Percentiles rank a stretch among this genome's conserved stretches.
These are phyloP conservation scores for Leccinum obscurum DNA, from an alignment of 768 basidiomycete genomes.

Conservation along the genomic window DNA sequence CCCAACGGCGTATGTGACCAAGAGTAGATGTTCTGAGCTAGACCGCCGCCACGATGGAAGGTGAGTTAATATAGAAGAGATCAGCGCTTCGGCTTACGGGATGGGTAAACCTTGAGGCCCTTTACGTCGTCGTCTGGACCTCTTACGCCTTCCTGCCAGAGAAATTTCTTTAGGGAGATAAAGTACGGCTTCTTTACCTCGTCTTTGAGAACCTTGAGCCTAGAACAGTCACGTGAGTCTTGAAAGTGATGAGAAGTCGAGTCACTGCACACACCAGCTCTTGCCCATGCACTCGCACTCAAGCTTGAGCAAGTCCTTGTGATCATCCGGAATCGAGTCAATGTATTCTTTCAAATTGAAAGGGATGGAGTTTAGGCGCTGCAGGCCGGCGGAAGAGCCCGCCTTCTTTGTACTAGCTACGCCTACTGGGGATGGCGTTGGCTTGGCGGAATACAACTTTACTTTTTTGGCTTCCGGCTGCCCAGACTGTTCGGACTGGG, in stretches of 20 bases:
- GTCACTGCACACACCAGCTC: constrained; percentile 50
- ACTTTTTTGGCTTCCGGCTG: constrained; percentile 47
- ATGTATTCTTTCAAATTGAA: constrained; percentile 59
- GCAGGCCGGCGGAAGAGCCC: constrained; percentile 20
- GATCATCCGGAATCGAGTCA: constrained; percentile 56
- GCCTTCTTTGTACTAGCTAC: constrained; percentile 10
- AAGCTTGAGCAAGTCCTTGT: constrained; percentile 57
- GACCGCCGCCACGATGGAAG: constrained; percentile 14
- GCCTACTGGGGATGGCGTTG: constrained; percentile 25
- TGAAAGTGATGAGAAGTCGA: neutral
- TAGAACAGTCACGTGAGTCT: constrained; percentile 30
- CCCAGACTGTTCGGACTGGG: constrained; percentile 19
- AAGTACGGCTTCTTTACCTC: constrained; percentile 82
- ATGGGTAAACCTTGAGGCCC: constrained; percentile 69
- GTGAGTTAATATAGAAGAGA: constrained; percentile 9
- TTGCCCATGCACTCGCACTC: constrained; percentile 75
- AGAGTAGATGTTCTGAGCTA: constrained; percentile 83
- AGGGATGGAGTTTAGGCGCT: constrained; percentile 61
- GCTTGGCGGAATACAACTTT: constrained; percentile 36
- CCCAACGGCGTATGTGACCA: constrained; percentile 91
- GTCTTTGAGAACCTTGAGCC: constrained; percentile 72
- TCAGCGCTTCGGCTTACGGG: constrained; percentile 50
- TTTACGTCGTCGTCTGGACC: constrained; percentile 48
- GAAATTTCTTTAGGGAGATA: constrained; percentile 64
- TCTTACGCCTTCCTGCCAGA: constrained; percentile 64